Evolutionary conservation across 2,329 filamentous ascomycete genomes (phyloP).

Genomic region (Sporothrix variecibatus): DNA sequence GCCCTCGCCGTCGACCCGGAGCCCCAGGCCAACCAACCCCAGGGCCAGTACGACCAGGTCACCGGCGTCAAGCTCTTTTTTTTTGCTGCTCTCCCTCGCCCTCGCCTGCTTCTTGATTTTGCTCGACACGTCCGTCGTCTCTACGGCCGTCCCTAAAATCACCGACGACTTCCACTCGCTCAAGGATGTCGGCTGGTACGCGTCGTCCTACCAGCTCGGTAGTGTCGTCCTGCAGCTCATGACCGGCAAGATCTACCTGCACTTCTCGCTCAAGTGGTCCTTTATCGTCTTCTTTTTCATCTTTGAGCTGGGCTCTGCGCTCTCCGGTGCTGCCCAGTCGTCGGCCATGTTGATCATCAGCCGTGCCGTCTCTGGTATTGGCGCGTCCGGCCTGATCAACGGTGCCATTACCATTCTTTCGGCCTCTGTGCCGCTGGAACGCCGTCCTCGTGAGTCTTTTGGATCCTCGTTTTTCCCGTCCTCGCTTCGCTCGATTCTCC

Average conservation of each 20-base stretch:
- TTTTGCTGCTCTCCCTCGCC: slow-evolving; percentile 24
- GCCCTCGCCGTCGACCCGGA: background rate
- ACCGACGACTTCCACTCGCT: slow-evolving; percentile 32
- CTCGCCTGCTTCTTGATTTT: slow-evolving; percentile 32
- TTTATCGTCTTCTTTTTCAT: slow-evolving; percentile 48
- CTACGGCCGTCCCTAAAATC: slow-evolving; percentile 32
- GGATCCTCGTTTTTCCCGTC: background rate
- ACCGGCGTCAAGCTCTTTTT: slow-evolving; percentile 25
- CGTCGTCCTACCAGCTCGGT: slow-evolving; percentile 30
- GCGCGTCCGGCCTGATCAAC: slow-evolving; percentile 54
- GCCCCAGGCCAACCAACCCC: background rate
- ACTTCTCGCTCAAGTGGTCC: slow-evolving; percentile 45
- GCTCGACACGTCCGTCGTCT: slow-evolving; percentile 31
- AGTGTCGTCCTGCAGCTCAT: slow-evolving; percentile 55
- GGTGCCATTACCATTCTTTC: slow-evolving; percentile 55
- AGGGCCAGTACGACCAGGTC: slow-evolving; percentile 16
- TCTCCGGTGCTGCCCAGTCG: slow-evolving; percentile 54
- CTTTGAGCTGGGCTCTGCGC: slow-evolving; percentile 57
- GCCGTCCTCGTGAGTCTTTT: slow-evolving; percentile 39
- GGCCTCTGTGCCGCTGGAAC: slow-evolving; percentile 42
- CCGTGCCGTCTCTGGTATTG: slow-evolving; percentile 55
- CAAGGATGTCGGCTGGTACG: slow-evolving; percentile 32
- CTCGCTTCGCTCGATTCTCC: background rate
- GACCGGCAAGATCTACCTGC: slow-evolving; percentile 53
- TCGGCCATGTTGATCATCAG: slow-evolving; percentile 57